These are phyloP conservation scores for Cydonia oblonga DNA, from an alignment of 331 rosid species.

Conservation along the genomic window DNA sequence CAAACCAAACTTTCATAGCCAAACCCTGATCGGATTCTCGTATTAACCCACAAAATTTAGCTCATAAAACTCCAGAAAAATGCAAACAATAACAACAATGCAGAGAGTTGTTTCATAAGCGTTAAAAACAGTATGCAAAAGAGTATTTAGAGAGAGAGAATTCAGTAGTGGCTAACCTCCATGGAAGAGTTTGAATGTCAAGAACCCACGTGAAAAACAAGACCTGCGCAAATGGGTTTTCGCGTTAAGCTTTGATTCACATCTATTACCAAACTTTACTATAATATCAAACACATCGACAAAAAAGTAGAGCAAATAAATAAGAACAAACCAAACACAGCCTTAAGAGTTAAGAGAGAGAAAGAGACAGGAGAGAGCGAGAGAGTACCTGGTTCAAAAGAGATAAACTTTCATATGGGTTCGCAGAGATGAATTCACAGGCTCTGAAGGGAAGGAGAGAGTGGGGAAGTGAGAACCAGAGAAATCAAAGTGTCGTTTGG, in stretches of 20 bases:
- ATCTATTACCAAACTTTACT: conserved; percentile 15
- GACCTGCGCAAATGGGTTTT: conserved; percentile 47
- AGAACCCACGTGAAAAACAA: conserved; percentile 32
- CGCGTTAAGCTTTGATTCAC: conserved; percentile 36
- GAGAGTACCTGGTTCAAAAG: conserved; percentile 29
- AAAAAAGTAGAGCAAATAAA: conserved; percentile 2
- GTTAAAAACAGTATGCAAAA: neutral
- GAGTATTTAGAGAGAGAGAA: conserved; percentile 14
- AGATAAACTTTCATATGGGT: conserved; percentile 12
- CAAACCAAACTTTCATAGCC: conserved; percentile 16
- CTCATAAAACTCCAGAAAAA: conserved; percentile 11
- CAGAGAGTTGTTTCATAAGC: conserved; percentile 11
- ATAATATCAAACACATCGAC: conserved; percentile 18
- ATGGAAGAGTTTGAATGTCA: conserved; percentile 22
- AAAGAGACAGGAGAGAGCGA: neutral
- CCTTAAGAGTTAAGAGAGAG: neutral
- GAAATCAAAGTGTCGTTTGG: neutral
- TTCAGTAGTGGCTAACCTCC: conserved; percentile 28
- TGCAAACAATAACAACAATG: conserved; percentile 18
- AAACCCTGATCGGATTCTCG: conserved; percentile 4
- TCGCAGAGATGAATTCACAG: conserved; percentile 1
- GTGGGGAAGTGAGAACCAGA: conserved; percentile 1
- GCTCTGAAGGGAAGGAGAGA: neutral
- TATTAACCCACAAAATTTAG: conserved; percentile 15
- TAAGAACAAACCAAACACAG: conserved; percentile 4